phyloP scores from a whole-genome alignment of 139 green algal genomes.

The Volvox reticuliferus region DNA sequence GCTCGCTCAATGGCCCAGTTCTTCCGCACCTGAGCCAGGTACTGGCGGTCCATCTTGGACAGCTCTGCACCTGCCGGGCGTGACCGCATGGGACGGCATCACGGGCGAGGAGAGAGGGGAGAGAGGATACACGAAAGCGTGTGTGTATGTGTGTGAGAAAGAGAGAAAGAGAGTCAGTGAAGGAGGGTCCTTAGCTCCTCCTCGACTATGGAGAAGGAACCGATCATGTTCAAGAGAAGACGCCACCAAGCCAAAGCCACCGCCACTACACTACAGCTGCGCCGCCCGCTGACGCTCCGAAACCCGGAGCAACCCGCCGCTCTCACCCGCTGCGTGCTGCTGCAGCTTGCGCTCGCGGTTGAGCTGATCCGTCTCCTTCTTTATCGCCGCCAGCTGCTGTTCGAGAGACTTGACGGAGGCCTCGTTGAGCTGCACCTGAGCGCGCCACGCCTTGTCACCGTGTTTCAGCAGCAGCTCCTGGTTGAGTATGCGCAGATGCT shows the following conservation, averaged over 20 bases:
- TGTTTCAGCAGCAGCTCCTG: constrained; percentile 86
- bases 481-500: constrained; percentile 82
- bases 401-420: constrained; percentile 53
- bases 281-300: neutral
- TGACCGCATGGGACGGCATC: neutral
- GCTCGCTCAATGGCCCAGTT: constrained; percentile 76
- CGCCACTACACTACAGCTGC: too few species aligned
- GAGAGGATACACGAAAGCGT: neutral
- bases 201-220: too few species aligned
- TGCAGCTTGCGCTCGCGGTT: constrained; percentile 89
- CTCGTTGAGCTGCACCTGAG: constrained; percentile 62
- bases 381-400: constrained; percentile 42
- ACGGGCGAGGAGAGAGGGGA: neutral
- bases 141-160: neutral
- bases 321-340: constrained; percentile 65
- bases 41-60: constrained; percentile 43
- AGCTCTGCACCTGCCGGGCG: constrained; percentile 19
- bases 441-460: constrained; percentile 77
- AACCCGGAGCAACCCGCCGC: neutral
- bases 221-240: too few species aligned
- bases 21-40: constrained; percentile 63
- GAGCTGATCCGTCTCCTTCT: constrained; percentile 64
- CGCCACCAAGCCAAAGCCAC: too few species aligned
- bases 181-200: neutral
- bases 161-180: too few species aligned